Evolutionary conservation across 176 grass and related monocot genomes (phyloP).

Genomic region (Avena eriantha): DNA sequence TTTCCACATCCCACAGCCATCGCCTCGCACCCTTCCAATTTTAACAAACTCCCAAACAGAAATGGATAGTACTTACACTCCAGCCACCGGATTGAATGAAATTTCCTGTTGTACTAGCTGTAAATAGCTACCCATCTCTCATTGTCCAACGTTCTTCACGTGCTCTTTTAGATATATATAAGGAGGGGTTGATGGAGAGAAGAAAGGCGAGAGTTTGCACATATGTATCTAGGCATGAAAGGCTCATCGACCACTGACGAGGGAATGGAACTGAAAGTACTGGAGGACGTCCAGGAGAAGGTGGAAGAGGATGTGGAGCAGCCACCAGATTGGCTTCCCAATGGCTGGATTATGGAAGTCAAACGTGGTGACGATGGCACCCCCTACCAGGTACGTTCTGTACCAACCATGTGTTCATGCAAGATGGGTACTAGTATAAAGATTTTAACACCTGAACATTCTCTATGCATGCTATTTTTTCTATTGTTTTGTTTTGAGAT

Average conservation of each 20-base stretch:
- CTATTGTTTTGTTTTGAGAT: background rate
- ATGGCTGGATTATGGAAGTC: conserved; percentile 58
- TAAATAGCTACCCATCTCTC: too few relatives aligned
- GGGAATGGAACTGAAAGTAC: background rate
- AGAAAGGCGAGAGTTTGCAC: background rate
- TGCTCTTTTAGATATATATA: background rate
- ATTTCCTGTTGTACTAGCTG: too few relatives aligned
- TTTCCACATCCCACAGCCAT: too few relatives aligned
- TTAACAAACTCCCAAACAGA: too few relatives aligned
- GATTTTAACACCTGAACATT: background rate
- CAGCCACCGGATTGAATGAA: too few relatives aligned
- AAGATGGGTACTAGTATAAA: background rate
- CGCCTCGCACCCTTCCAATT: too few relatives aligned
- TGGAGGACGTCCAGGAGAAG: background rate
- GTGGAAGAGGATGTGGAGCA: background rate
- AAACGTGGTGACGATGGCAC: background rate
- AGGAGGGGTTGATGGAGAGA: too few relatives aligned
- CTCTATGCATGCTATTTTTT: background rate
- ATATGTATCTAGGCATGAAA: background rate
- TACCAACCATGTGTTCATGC: conserved; percentile 10
- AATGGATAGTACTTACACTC: too few relatives aligned
- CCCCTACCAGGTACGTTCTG: conserved; percentile 36
- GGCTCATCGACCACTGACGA: too few relatives aligned
- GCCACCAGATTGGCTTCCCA: conserved; percentile 51
- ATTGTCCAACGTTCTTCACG: too few relatives aligned